Evolutionary conservation across 2,329 filamentous ascomycete genomes (phyloP).

Genomic region (Westerdykella sp.): DNA sequence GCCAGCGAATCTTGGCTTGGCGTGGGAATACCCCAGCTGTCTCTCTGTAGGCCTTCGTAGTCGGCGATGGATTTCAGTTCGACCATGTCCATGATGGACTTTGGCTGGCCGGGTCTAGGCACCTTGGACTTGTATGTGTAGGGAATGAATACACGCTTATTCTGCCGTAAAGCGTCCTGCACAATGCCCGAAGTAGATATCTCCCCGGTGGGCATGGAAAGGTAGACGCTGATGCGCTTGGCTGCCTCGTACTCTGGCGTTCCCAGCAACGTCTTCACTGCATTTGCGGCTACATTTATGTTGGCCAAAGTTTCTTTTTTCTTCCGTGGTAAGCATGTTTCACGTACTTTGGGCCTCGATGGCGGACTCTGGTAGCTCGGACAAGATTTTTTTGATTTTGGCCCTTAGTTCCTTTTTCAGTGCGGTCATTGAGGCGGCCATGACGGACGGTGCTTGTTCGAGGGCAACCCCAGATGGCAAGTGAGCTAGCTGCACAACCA

Average conservation of each 20-base stretch:
- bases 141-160: slow-evolving; percentile 86
- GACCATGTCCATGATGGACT: slow-evolving; percentile 92
- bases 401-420: slow-evolving; percentile 72
- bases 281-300: slow-evolving; percentile 51
- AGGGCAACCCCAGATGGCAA: not conserved
- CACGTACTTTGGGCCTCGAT: slow-evolving; percentile 64
- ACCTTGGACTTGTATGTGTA: slow-evolving; percentile 64
- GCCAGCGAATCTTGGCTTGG: slow-evolving; percentile 60
- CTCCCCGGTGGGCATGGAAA: slow-evolving; percentile 88
- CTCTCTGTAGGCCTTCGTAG: slow-evolving; percentile 67
- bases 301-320: slow-evolving; percentile 2
- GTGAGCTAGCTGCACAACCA: not conserved
- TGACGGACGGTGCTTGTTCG: slow-evolving; percentile 5
- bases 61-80: slow-evolving; percentile 66
- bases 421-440: slow-evolving; percentile 54
- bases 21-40: slow-evolving; percentile 94
- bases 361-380: slow-evolving; percentile 55
- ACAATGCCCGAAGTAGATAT: slow-evolving; percentile 80
- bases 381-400: slow-evolving; percentile 62
- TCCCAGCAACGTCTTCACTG: slow-evolving; percentile 58
- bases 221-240: slow-evolving; percentile 71
- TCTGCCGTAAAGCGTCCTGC: slow-evolving; percentile 65
- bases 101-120: slow-evolving; percentile 40
- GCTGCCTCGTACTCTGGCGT: slow-evolving; percentile 72
- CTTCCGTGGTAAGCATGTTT: not conserved